These are phyloP conservation scores for Nadsonia fulvescens DNA, from an alignment of 805 yeast species.

Conservation along the genomic window DNA sequence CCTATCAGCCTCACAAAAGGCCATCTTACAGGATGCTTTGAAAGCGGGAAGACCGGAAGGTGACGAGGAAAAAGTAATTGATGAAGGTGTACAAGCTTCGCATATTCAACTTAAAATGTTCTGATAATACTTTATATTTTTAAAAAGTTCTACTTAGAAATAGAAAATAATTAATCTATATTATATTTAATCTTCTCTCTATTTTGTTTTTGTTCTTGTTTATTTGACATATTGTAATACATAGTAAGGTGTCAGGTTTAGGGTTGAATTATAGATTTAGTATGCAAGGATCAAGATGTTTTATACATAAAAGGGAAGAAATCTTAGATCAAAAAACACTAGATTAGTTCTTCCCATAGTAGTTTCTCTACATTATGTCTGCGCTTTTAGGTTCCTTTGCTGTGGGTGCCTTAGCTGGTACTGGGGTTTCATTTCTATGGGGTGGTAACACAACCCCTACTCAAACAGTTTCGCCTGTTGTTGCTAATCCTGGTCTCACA, in stretches of 20 bases:
- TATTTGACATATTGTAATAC: too few relatives aligned
- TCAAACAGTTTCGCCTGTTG: slow-evolving; percentile 1
- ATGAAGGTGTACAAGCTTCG: slow-evolving; percentile 9
- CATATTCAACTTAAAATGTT: slow-evolving; percentile 38
- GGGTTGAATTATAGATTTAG: too few relatives aligned
- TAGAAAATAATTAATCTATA: background rate
- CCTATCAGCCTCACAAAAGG: slow-evolving; percentile 9
- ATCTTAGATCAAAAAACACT: too few relatives aligned
- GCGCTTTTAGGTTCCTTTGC: background rate
- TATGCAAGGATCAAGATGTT: too few relatives aligned
- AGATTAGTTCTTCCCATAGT: too few relatives aligned
- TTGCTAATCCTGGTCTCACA: slow-evolving; percentile 3
- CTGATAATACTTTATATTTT: slow-evolving; percentile 7
- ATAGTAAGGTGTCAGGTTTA: too few relatives aligned
- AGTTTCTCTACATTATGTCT: slow-evolving; percentile 1
- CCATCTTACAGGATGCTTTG: background rate
- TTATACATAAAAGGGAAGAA: too few relatives aligned
- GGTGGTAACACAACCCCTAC: too few relatives aligned
- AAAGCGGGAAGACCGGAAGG: slow-evolving; percentile 3
- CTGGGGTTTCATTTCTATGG: too few relatives aligned
- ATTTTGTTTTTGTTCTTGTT: background rate
- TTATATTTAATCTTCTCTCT: background rate
- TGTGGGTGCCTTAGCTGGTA: slow-evolving; percentile 3
- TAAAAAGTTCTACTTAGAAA: background rate
- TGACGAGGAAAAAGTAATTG: slow-evolving; percentile 7